Evolutionary conservation across 345 rosid species (phyloP).

Genomic region (Gossypium thurberi): DNA sequence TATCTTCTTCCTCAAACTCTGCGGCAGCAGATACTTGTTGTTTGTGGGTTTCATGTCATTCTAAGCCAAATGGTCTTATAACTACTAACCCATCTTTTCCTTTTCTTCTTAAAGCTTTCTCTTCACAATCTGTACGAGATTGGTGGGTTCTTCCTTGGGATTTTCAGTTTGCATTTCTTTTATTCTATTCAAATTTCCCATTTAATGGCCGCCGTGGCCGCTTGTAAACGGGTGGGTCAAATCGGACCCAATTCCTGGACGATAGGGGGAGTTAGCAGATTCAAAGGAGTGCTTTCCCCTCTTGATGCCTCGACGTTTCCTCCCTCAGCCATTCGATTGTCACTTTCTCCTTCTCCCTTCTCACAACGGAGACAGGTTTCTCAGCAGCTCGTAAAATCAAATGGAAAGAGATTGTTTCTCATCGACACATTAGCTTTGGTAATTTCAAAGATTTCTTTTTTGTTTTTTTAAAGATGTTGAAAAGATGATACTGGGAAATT

Average conservation of each 20-base stretch:
- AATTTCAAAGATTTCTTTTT: conserved; percentile 5
- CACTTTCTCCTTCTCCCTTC: conserved; percentile 17
- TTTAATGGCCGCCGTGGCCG: conserved; percentile 40
- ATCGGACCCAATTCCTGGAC: conserved; percentile 22
- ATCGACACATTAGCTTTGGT: conserved; percentile 88
- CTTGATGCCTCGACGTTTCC: neutral
- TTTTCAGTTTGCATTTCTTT: neutral
- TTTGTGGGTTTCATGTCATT: neutral
- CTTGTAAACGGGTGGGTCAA: conserved; percentile 39
- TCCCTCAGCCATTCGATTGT: conserved; percentile 14
- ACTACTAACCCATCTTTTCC: neutral
- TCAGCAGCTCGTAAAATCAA: conserved; percentile 45
- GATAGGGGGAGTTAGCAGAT: conserved; percentile 10
- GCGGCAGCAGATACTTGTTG: neutral
- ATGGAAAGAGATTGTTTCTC: conserved; percentile 63
- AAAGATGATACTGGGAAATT: neutral
- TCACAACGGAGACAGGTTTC: conserved; percentile 39
- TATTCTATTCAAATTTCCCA: neutral
- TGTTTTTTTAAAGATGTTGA: neutral
- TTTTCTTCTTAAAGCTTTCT: neutral
- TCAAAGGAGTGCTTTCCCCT: conserved; percentile 23
- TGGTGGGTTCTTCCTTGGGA: neutral
- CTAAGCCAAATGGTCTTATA: neutral
- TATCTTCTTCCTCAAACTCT: neutral
- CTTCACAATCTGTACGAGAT: neutral